Base-by-base conservation (phyloP, 306 rosid species). In the Argentina anserina region DNA sequence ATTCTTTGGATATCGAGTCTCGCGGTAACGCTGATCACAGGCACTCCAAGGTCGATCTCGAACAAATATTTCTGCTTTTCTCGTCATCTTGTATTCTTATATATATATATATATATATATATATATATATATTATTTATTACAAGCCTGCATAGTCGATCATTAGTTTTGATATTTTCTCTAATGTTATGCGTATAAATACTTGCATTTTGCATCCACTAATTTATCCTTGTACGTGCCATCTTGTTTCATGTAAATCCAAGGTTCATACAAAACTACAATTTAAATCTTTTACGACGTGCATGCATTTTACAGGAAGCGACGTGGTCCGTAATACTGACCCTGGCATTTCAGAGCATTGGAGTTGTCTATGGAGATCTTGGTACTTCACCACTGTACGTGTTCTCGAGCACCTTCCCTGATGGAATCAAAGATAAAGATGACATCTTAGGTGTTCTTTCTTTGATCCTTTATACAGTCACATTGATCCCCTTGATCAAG, bases 341-440 rank as follows among this genome's bases (percentile, higher is more conserved):
- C 0, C 23, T 81, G 45, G 81, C 84, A n/a, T 66, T 81, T 39
- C 81, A 76, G 37, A 81, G 75, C 53, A 66, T 81, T 5, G 84
- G 84, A 8, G 31, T 81, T 23, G 84, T 72, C 23, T 81, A 76
- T 18, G 81, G 81, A 0, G 81, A 81, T 60, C 67, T 76, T 25
- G 78, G 81, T 14, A 81, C 81, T 3, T 81, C 84, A 11, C 84
- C 81, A 4, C n/a, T 81, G 4, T 81, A 71, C 41, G 84, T 81
- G 26, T 76, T 9, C 56, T 41, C 74, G 0, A 72, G 81, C 67
- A 76, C 75, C 1, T 81, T 81, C 26, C 14, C 84, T 0, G 21
- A 56, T 10, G 81, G 84, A 1, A 76, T 76, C 6, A 50, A 71
- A 29, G 18, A 66, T 45, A 34, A 76, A 2, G 81, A 81, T 3